Evolutionary conservation across 1,284 basidiomycete species (phyloP), one percentile per base, ranked within the genome.

Genomic region (Ustilago trichophora): DNA sequence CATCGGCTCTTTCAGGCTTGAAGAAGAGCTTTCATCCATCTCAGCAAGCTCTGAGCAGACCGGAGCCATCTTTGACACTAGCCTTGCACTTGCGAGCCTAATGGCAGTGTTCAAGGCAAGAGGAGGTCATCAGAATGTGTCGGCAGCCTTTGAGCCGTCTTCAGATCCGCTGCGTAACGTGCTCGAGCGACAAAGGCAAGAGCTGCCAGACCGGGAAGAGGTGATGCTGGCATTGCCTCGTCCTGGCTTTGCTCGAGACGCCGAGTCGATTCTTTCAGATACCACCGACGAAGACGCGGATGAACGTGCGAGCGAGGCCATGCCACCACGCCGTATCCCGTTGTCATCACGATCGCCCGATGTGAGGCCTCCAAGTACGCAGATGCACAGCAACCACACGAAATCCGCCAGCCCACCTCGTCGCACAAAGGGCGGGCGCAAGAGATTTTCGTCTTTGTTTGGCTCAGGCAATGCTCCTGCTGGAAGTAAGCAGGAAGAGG

Each of bases 231-330:
- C 58, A 22, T 13, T 68, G 34, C 65, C 58, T 18, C 53, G 58
- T 12, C 65, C 65, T 18, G 65, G 65, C 1, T 68, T 68, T 41
- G 47, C 54, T 0, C 40, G 58, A 32, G 58, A 68, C 5, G 24
- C 45, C 13, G 65, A 68, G 21, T 68, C 65, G n/a, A 37, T 68
- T 12, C 49, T 68, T 1, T 68, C 65, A 2, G 58, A 68, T 32
- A 68, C 65, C 3, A 68, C 65, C 1, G 65, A 68, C 32, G 65
- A 68, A 47, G 65, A 68, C 25, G 65, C 45, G 6, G 49, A 18
- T 26, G 26, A 31, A 35, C 11, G 5, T 6, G 27, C 12, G 7
- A 41, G 43, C 43, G 37, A 47, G 13, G 16, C 27, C 18, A 15
- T 38, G n/a, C 24, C 42, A 4, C 22, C 25, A 11, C 32, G 34